Conservation (phyloP, 2,329 filamentous ascomycete species). For the Aspergillus vadensis region DNA sequence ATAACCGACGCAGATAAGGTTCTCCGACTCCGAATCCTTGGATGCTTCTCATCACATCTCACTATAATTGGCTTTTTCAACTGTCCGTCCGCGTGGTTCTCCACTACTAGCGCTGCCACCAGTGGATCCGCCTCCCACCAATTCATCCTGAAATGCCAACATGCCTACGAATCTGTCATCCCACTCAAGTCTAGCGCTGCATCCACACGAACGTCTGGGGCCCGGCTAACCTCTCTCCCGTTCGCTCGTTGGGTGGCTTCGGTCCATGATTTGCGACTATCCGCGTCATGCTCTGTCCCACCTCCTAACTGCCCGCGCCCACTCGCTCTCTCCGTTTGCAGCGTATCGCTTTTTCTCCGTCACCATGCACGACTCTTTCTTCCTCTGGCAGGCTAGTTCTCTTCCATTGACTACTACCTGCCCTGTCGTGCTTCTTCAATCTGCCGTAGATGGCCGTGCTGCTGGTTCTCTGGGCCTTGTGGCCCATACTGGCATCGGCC, state of each 20-base stretch:
- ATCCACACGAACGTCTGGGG: slow-evolving; percentile 6
- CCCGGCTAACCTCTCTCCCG: not conserved
- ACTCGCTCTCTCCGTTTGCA: not conserved
- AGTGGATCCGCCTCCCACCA: not conserved
- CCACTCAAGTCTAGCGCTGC: not conserved
- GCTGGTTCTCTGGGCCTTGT: slow-evolving; percentile 6
- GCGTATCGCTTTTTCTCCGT: not conserved
- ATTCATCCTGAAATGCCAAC: not conserved
- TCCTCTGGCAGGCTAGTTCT: not conserved
- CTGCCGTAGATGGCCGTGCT: slow-evolving; percentile 4
- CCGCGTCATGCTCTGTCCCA: slow-evolving; percentile 10
- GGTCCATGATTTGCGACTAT: slow-evolving; percentile 1
- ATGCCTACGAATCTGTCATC: slow-evolving; percentile 3
- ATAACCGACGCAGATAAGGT: no score
- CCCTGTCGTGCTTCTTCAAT: not conserved
- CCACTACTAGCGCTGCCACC: slow-evolving; percentile 6
- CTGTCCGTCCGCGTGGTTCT: slow-evolving; percentile 5
- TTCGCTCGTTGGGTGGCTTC: slow-evolving; percentile 1
- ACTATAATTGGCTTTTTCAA: no score
- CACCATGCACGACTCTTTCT: not conserved
- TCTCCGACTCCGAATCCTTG: not conserved
- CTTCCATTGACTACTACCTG: not conserved
- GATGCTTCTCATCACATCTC: not conserved
- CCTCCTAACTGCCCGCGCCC: not conserved
- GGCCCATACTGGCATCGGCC: slow-evolving; percentile 9